Percentiles rank a stretch among this genome's conserved stretches.
These are phyloP conservation scores for Puccinia coronata DNA, from an alignment of 1,284 basidiomycete species.

Conservation along the genomic window DNA sequence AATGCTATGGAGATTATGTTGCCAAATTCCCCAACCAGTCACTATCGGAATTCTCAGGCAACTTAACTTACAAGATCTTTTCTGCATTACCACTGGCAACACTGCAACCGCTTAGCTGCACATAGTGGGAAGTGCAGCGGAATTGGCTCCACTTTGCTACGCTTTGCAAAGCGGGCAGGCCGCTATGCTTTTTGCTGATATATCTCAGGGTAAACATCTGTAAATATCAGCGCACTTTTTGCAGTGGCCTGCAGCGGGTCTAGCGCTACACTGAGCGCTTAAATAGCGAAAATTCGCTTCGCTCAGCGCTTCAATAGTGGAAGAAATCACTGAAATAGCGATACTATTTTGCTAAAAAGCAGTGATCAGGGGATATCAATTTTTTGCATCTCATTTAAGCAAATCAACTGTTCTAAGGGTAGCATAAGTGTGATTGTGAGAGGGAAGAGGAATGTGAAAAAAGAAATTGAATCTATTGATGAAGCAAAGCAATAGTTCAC, in stretches of 20 bases:
- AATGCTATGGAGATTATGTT: no score
- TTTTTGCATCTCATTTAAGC: neutral
- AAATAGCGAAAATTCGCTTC: neutral
- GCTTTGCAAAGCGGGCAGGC: neutral
- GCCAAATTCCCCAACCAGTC: no score
- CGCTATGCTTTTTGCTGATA: neutral
- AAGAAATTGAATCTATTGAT: neutral
- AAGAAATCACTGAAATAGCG: neutral
- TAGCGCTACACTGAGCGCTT: neutral
- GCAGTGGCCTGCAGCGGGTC: neutral
- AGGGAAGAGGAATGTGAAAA: no score
- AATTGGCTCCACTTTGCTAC: neutral
- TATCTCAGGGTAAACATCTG: neutral
- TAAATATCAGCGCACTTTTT: neutral
- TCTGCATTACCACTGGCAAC: no score
- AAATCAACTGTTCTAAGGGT: no score
- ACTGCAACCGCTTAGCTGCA: slow-evolving; percentile 10
- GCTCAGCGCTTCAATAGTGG: neutral
- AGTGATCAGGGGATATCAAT: neutral
- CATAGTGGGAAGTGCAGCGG: neutral
- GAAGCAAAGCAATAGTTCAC: neutral
- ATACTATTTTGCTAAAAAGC: no score
- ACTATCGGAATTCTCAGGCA: no score
- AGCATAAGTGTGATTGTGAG: no score
- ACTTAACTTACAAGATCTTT: no score